A percentile compares a stretch with the other conserved stretches of the same genome.
These are phyloP conservation scores for Cucurbita maxima DNA, from an alignment of 306 rosid genomes.

Conservation along the genomic window DNA sequence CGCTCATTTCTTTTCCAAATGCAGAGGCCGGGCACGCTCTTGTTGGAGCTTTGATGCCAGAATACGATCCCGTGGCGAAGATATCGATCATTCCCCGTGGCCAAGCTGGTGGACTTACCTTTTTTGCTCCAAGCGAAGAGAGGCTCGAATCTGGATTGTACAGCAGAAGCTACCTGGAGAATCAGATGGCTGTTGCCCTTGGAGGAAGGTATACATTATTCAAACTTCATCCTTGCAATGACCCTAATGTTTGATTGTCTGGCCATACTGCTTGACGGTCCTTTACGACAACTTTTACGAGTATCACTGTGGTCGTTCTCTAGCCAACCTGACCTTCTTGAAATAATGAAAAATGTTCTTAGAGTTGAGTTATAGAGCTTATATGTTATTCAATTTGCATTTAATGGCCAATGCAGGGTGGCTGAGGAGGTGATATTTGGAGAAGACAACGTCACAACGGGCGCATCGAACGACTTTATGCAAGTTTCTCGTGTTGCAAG, in stretches of 20 bases:
- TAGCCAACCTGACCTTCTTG: not conserved
- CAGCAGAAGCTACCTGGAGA: constrained; percentile 98
- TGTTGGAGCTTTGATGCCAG: constrained; percentile 59
- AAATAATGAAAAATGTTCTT: not conserved
- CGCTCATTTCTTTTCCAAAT: not conserved
- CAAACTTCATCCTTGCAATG: not conserved
- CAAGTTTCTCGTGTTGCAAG: constrained; percentile 97
- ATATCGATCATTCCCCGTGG: constrained; percentile 95
- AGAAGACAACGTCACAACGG: constrained; percentile 77
- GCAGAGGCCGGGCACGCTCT: constrained; percentile 98
- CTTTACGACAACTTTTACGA: not conserved
- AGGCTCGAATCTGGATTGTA: constrained; percentile 64
- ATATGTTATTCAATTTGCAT: not conserved
- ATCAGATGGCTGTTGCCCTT: constrained; percentile 98
- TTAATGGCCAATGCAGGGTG: constrained; percentile 29
- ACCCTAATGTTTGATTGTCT: not conserved
- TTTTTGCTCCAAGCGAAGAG: constrained; percentile 58
- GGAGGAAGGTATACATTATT: constrained; percentile 36
- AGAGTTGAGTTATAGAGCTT: not conserved
- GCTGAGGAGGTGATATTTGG: constrained; percentile 77
- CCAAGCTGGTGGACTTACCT: constrained; percentile 59
- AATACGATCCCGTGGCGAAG: constrained; percentile 78
- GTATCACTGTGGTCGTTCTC: not conserved
- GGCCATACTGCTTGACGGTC: not conserved
- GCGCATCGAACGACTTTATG: constrained; percentile 96